phyloP scores from a whole-genome alignment of 805 yeast species.

The Kodamaea hsintzibuensis region DNA sequence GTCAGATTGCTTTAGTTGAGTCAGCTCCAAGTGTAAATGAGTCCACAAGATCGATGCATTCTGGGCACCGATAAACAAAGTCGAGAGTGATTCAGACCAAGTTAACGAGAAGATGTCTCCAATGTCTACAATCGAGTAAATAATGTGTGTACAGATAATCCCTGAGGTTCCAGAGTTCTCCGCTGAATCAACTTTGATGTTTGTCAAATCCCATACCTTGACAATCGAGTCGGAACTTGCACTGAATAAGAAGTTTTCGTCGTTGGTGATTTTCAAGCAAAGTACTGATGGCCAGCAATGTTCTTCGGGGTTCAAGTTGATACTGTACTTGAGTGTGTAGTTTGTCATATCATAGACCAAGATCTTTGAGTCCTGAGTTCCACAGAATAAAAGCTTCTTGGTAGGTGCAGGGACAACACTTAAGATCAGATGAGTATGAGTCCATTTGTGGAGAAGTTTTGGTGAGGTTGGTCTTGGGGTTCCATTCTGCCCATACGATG shows the following conservation, averaged over 20 bases:
- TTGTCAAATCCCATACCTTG: constrained; percentile 74
- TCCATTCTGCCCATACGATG: background rate
- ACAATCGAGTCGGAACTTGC: constrained; percentile 91
- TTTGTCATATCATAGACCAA: constrained; percentile 67
- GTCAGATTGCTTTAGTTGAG: background rate
- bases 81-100: constrained; percentile 59
- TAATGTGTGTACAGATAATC: constrained; percentile 55
- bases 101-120: constrained; percentile 90
- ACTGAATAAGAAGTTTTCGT: constrained; percentile 65
- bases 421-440: constrained; percentile 67
- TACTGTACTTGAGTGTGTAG: constrained; percentile 53
- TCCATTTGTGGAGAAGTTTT: constrained; percentile 65
- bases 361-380: constrained; percentile 84
- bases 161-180: background rate
- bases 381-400: constrained; percentile 69
- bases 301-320: constrained; percentile 46
- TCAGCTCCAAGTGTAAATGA: constrained; percentile 22
- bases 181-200: constrained; percentile 12
- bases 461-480: constrained; percentile 6
- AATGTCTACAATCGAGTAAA: constrained; percentile 82
- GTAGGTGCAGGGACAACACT: constrained; percentile 66
- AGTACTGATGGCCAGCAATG: constrained; percentile 69
- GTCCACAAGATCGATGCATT: constrained; percentile 87
- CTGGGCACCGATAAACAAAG: constrained; percentile 85
- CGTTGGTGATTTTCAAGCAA: constrained; percentile 56